Evolutionary conservation across 768 basidiomycete species (phyloP), one percentile per base, ranked within the genome.

Genomic region (Russula vinacea): DNA sequence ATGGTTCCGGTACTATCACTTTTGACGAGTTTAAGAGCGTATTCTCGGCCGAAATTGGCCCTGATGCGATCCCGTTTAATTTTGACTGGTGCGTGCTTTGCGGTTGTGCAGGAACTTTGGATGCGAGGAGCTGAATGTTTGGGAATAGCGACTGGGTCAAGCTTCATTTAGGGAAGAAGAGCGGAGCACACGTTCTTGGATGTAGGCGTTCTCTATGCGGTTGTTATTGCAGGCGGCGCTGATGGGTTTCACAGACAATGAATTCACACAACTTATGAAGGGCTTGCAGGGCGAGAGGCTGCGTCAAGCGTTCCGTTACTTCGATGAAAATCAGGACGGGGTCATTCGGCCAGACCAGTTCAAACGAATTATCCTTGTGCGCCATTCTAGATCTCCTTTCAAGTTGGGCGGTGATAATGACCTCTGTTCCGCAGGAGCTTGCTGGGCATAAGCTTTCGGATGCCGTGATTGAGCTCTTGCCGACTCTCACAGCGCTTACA

Each of bases 221-320:
- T 32, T 35, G 26, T 54, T 11, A 24, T 62, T 29, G 29, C 60
- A n/a, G 33, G 56, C 61, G 16, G 49, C 59, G 50, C 62, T 73
- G 57, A 71, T 47, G 50, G 45, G 44, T 66, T 44, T 6, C 37
- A 45, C 56, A 94, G 90, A 95, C 78, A 90, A 90, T 73, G 95
- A 98, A 76, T 98, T 98, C 77, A 97, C 94, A 35, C 95, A 98
- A 77, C 78, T 98, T 64, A 97, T 99, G 93, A 98, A 98, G 76
- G 96, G 94, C 49, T 83, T 98, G 61, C 97, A 98, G 78, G 97
- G 95, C 72, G 97, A 99, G 77, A 88, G 97, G 37, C 80, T 99
- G 60, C 90, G 97, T 65, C 97, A 99, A 77, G 90, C 94, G 29
- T 99, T 98, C 81, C 90, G 86, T 77, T 85, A 87, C 76, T 82